Conservation (phyloP, 768 basidiomycete genomes). For the Clitopilus hobsonii region DNA sequence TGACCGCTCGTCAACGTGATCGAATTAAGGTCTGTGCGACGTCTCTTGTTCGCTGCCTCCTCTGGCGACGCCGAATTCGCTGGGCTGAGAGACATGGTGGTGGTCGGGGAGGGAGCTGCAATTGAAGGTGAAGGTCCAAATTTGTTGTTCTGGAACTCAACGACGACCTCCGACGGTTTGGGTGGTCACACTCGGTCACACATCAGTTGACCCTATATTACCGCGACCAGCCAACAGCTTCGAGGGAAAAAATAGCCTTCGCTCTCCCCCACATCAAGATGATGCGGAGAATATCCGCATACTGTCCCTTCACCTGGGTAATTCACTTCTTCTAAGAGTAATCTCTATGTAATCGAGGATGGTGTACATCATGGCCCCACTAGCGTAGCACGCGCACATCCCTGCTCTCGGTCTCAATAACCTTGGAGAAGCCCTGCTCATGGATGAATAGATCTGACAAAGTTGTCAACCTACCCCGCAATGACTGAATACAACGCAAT, state of each 20-base stretch:
- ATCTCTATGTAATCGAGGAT: background rate
- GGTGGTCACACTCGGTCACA: constrained; percentile 3
- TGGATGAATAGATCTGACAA: background rate
- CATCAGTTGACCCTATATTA: constrained; percentile 6
- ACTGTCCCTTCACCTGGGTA: background rate
- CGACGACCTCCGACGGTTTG: constrained; percentile 1
- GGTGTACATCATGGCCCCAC: background rate
- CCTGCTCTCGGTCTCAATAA: background rate
- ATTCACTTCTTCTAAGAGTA: background rate
- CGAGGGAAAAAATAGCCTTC: constrained; percentile 7
- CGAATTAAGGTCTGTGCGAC: constrained; percentile 35
- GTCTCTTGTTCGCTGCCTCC: constrained; percentile 52
- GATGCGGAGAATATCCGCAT: constrained; percentile 14
- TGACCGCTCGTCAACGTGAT: constrained; percentile 23
- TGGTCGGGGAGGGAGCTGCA: constrained; percentile 15
- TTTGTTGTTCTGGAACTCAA: constrained; percentile 4
- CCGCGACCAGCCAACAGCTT: constrained; percentile 10
- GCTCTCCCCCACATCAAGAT: constrained; percentile 11
- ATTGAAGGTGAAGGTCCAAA: constrained; percentile 8
- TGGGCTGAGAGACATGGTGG: constrained; percentile 64
- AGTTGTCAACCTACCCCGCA: background rate
- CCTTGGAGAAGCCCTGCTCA: background rate
- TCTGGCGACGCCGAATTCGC: constrained; percentile 51
- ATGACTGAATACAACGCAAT: background rate
- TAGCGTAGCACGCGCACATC: background rate